Base-by-base conservation (phyloP, 169 alveolate species). In the Plasmodium adleri region DNA sequence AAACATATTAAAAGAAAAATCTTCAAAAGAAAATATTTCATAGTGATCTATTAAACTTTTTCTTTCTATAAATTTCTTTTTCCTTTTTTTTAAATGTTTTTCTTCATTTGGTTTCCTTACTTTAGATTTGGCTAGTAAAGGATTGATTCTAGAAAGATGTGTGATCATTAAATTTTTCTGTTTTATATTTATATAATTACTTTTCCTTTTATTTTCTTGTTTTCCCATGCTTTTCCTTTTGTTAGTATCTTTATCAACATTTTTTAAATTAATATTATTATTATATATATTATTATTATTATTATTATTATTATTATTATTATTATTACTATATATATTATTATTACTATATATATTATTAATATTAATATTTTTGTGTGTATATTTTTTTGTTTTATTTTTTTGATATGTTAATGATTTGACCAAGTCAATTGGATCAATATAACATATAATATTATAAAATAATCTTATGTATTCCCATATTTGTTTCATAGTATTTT, bases 101-200 rank as follows among this genome's bases (percentile, higher is more conserved):
- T 80, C 90, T 80, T 80, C 90, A 67, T 80, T 68, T 28, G 90
- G 90, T 22, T 80, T 80, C 56, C 90, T 80, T 4, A 80, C 72
- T 56, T 80, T 80, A 15, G 32, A 15, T 52, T 80, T 80, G 0
- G 90, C 90, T 67, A 68, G 26, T 20, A 68, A 47, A 67, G 90
- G 90, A 72, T 80, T 80, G n/a, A 80, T 80, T 47, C 90, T 59
- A 6, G 90, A 67, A 1, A 80, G 28, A 60, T 80, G 90, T 62
- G 59, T 80, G 8, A 80, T 28, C 90, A 80, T 80, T 17, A 50
- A 63, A 60, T 80, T 66, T 9, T 80, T 80, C 13, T 80, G 50
- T 28, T 60, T 80, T n/a, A 59, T 12, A 15, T 80, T 80, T 15
- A 47, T n/a, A 24, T 54, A 60, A 39, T 39, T 39, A 59, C 78